These are phyloP conservation scores for Austroboletus eburneus DNA, from an alignment of 768 basidiomycete genomes.

Conservation along the genomic window DNA sequence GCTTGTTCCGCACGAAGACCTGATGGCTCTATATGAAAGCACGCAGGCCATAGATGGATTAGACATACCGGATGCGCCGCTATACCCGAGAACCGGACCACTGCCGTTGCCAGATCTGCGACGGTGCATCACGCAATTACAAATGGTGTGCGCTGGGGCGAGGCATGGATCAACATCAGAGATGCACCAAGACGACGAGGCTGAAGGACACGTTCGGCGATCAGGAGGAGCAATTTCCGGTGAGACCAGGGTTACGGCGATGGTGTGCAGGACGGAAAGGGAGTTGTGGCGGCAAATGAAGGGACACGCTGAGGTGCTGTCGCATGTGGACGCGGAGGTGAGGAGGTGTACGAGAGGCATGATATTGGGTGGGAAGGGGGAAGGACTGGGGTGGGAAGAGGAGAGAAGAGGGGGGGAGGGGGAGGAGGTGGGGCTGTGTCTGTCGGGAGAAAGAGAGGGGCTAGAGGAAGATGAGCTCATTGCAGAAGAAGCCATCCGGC, in stretches of 20 bases:
- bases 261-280: constrained; percentile 13
- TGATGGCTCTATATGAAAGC: constrained; percentile 45
- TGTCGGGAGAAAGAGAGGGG: constrained; percentile 12
- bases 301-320: constrained; percentile 42
- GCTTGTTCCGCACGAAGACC: constrained; percentile 36
- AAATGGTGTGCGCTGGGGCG: constrained; percentile 43
- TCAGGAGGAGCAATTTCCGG: constrained; percentile 31
- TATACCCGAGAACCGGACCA: constrained; percentile 30
- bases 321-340: constrained; percentile 53
- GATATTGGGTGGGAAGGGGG: constrained; percentile 10
- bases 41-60: constrained; percentile 21
- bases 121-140: constrained; percentile 57
- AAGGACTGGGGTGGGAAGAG: constrained; percentile 8
- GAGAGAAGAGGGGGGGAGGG: constrained; percentile 27
- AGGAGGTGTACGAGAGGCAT: constrained; percentile 42
- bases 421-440: constrained; percentile 43
- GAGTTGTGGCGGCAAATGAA: constrained; percentile 28
- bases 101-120: constrained; percentile 54
- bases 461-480: constrained; percentile 47
- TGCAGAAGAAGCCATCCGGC: constrained; percentile 40
- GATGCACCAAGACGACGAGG: constrained; percentile 28
- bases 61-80: constrained; percentile 33
- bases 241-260: constrained; percentile 21
- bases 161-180: constrained; percentile 30
- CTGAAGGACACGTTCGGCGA: constrained; percentile 26